Percentiles rank a stretch among this genome's conserved stretches.
Evolutionary conservation across 257 asterid genomes (phyloP).

Genomic region (Nicotiana benthamiana): DNA sequence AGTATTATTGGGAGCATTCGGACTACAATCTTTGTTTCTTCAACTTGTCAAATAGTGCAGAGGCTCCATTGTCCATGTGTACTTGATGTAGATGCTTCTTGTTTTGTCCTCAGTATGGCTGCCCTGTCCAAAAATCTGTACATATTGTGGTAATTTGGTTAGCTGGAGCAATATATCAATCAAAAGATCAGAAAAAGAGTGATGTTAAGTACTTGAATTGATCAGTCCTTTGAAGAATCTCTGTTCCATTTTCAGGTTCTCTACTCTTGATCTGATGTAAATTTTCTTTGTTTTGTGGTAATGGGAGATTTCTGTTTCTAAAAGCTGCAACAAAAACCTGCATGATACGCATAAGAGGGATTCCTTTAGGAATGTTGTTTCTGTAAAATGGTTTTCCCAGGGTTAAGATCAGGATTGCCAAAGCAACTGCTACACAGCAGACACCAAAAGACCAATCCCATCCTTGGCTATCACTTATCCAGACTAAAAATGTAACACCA

Average conservation of each 20-base stretch:
- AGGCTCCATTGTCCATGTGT: slow-evolving; percentile 36
- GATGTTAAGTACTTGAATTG: slow-evolving; percentile 45
- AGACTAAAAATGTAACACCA: slow-evolving; percentile 62
- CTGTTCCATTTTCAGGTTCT: slow-evolving; percentile 35
- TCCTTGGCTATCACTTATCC: slow-evolving; percentile 58
- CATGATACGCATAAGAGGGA: slow-evolving; percentile 40
- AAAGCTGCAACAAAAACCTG: slow-evolving; percentile 60
- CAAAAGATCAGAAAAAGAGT: background rate
- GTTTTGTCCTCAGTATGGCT: slow-evolving; percentile 27
- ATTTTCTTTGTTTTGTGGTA: slow-evolving; percentile 33
- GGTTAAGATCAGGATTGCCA: slow-evolving; percentile 32
- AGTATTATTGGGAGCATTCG: slow-evolving; percentile 64
- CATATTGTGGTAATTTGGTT: background rate
- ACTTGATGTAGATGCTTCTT: slow-evolving; percentile 6
- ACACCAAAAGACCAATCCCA: slow-evolving; percentile 79
- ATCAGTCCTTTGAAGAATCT: slow-evolving; percentile 51
- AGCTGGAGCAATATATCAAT: background rate
- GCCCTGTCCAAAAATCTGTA: slow-evolving; percentile 57
- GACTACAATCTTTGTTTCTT: slow-evolving; percentile 57
- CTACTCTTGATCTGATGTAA: slow-evolving; percentile 42
- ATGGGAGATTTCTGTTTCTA: slow-evolving; percentile 40
- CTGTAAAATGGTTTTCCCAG: slow-evolving; percentile 45
- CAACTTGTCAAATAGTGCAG: slow-evolving; percentile 59
- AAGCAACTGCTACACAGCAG: slow-evolving; percentile 33
- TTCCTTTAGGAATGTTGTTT: slow-evolving; percentile 43